These are phyloP conservation scores for Yamadazyma sp. DNA, from an alignment of 1,139 yeast species.

Conservation along the genomic window DNA sequence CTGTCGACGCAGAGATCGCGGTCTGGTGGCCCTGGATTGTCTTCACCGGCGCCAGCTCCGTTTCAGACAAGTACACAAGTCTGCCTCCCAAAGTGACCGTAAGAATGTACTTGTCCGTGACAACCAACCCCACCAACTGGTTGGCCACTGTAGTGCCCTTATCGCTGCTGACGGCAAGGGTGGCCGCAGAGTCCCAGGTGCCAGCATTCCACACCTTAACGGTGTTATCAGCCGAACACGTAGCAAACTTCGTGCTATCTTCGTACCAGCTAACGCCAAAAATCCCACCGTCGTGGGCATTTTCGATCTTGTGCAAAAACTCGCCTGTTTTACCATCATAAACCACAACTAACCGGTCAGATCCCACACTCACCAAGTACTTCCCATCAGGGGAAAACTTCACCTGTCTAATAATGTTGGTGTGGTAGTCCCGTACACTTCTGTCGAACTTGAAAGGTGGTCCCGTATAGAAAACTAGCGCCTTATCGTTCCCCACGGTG, in stretches of 20 bases:
- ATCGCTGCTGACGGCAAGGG: conserved; percentile 41
- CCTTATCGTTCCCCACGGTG: conserved; percentile 86
- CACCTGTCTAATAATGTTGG: conserved; percentile 79
- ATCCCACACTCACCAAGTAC: conserved; percentile 77
- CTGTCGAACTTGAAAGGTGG: conserved; percentile 89
- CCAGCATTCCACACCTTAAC: conserved; percentile 63
- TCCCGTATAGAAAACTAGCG: conserved; percentile 82
- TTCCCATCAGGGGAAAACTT: conserved; percentile 79
- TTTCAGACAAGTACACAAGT: conserved; percentile 53
- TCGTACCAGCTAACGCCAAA: conserved; percentile 73
- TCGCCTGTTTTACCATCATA: conserved; percentile 93
- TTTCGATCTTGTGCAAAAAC: conserved; percentile 51
- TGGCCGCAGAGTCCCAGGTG: conserved; percentile 21
- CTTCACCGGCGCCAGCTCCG: conserved; percentile 29
- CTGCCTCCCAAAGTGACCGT: conserved; percentile 75
- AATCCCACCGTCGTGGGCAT: conserved; percentile 76
- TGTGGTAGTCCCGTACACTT: conserved; percentile 72
- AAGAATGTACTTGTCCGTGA: conserved; percentile 57
- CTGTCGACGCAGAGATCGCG: conserved; percentile 56
- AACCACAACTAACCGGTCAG: conserved; percentile 74
- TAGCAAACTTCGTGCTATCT: conserved; percentile 61
- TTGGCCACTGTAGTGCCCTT: conserved; percentile 40
- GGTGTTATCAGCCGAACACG: conserved; percentile 82
- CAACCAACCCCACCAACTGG: conserved; percentile 83
- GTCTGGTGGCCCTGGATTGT: conserved; percentile 78